Conservation (phyloP, 164 flowering plant genomes). For the Tetrastigma voinierianum region DNA sequence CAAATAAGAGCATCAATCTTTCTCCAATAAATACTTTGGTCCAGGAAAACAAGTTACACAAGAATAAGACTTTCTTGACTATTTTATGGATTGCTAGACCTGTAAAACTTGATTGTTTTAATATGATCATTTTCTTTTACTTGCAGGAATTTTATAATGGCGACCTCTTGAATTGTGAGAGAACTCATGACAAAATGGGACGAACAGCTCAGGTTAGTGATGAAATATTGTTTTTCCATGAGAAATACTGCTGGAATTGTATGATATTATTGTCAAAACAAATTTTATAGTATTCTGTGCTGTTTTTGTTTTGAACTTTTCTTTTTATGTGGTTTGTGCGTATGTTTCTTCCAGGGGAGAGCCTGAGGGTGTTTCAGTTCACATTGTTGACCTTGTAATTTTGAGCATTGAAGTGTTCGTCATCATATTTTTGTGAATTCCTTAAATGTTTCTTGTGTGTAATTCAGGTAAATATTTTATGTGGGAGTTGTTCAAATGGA, state of each 20-base stretch:
- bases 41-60: no score
- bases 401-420: not conserved
- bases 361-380: no score
- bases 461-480: conserved; percentile 77
- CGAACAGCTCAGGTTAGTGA: conserved; percentile 83
- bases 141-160: conserved; percentile 73
- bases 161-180: conserved; percentile 76
- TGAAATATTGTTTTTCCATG: not conserved
- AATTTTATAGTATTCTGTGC: no score
- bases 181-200: conserved; percentile 81
- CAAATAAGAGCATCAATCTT: no score
- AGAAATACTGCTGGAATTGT: no score
- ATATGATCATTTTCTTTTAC: conserved; percentile 12
- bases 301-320: not conserved
- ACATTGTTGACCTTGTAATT: not conserved
- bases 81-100: not conserved
- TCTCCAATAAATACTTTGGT: no score
- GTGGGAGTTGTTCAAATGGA: conserved; percentile 72
- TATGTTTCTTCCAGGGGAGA: no score
- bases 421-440: not conserved
- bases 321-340: not conserved
- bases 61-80: conserved; percentile 5
- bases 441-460: not conserved
- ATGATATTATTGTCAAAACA: no score
- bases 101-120: not conserved